Evolutionary conservation across 495 filamentous ascomycete genomes (phyloP).

Genomic region (Recurvomyces mirabilis): DNA sequence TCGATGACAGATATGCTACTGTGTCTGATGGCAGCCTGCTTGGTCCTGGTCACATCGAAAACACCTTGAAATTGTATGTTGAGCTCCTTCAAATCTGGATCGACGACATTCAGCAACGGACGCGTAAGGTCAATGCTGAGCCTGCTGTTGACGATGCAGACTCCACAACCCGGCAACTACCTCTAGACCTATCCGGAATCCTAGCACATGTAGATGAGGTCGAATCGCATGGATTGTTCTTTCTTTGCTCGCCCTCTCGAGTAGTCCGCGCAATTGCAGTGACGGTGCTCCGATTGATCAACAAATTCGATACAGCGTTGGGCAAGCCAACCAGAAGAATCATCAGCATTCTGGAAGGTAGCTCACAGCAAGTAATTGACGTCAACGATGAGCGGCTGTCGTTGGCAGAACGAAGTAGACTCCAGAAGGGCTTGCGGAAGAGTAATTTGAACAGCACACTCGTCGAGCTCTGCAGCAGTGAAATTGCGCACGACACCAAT

Average conservation of each 20-base stretch:
- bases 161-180: constrained; percentile 51
- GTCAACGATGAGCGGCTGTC: constrained; percentile 88
- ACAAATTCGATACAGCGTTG: constrained; percentile 84
- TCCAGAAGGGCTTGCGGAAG: constrained; percentile 81
- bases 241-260: constrained; percentile 88
- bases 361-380: constrained; percentile 76
- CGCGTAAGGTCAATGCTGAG: constrained; percentile 57
- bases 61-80: constrained; percentile 81
- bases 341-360: constrained; percentile 83
- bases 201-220: constrained; percentile 92
- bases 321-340: constrained; percentile 63
- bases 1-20: constrained; percentile 90
- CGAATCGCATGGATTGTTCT: constrained; percentile 96
- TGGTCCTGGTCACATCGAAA: constrained; percentile 88
- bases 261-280: constrained; percentile 83
- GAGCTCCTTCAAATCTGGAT: constrained; percentile 94
- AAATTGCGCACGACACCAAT: constrained; percentile 85
- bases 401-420: constrained; percentile 79
- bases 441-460: constrained; percentile 75
- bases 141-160: constrained; percentile 44
- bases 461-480: constrained; percentile 89
- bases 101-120: constrained; percentile 84
- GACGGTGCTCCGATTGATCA: constrained; percentile 80
- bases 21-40: constrained; percentile 98
- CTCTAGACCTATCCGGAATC: constrained; percentile 75